Evolutionary conservation across 768 basidiomycete species (phyloP).

Genomic region (Zangia roseola): DNA sequence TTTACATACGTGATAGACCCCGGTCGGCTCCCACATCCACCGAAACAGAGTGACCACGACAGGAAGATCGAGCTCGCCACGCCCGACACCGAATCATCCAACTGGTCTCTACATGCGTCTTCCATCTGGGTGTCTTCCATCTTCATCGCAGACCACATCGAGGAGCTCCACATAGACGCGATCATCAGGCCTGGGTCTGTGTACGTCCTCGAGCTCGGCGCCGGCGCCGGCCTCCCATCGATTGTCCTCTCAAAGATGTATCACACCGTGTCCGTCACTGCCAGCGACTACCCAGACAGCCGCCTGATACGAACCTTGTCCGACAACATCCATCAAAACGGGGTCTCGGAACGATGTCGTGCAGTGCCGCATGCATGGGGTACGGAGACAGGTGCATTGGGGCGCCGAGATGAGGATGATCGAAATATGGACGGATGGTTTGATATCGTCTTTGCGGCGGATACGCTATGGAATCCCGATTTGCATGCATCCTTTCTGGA

Average conservation of each 20-base stretch:
- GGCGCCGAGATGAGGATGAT: neutral
- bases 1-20: conserved; percentile 44
- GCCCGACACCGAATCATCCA: conserved; percentile 64
- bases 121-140: conserved; percentile 72
- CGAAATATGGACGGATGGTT: conserved; percentile 35
- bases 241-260: conserved; percentile 59
- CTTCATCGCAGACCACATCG: conserved; percentile 65
- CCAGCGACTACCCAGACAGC: conserved; percentile 74
- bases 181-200: conserved; percentile 20
- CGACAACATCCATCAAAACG: conserved; percentile 55
- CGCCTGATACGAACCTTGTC: conserved; percentile 55
- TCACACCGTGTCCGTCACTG: conserved; percentile 42
- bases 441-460: conserved; percentile 69
- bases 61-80: conserved; percentile 45
- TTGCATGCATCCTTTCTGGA: conserved; percentile 53
- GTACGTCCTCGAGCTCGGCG: conserved; percentile 68
- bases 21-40: conserved; percentile 14
- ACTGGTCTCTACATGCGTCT: conserved; percentile 77
- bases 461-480: conserved; percentile 76
- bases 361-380: conserved; percentile 69
- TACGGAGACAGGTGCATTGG: conserved; percentile 36
- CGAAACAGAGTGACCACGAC: neutral
- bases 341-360: conserved; percentile 45
- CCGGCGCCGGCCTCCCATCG: conserved; percentile 72
- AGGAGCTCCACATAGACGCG: conserved; percentile 41